Percentiles rank a stretch among this genome's conserved stretches.
Conservation (phyloP, 805 yeast genomes). For the Metschnikowia reukaufii region DNA sequence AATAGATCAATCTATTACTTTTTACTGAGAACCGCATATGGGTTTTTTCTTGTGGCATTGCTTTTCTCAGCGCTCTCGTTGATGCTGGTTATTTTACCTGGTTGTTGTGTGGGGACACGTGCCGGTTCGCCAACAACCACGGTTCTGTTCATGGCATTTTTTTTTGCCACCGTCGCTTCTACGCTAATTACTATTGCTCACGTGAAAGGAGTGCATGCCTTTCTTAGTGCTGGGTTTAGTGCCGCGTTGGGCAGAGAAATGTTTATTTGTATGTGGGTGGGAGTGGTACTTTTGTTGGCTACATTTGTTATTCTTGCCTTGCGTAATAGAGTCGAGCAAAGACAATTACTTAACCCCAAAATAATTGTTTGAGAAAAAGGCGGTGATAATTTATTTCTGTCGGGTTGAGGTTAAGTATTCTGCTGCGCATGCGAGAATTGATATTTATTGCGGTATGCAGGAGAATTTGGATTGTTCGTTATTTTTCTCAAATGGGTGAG, state of each 20-base stretch:
- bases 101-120: constrained; percentile 9
- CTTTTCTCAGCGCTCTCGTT: constrained; percentile 56
- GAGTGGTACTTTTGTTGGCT: constrained; percentile 28
- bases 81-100: constrained; percentile 31
- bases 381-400: too few relatives aligned
- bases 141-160: constrained; percentile 27
- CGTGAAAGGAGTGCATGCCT: constrained; percentile 51
- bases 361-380: not conserved
- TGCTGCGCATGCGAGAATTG: not conserved
- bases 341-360: not conserved
- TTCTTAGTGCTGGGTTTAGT: constrained; percentile 40
- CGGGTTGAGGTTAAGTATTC: not conserved
- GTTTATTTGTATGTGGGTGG: constrained; percentile 67
- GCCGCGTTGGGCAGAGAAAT: constrained; percentile 49
- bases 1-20: constrained; percentile 58
- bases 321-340: constrained; percentile 1
- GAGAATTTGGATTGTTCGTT: too few relatives aligned
- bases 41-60: constrained; percentile 49
- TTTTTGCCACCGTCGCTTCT: constrained; percentile 48
- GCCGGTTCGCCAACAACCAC: constrained; percentile 13
- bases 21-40: constrained; percentile 50
- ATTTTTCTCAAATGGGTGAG: too few relatives aligned
- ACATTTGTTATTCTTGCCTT: constrained; percentile 11
- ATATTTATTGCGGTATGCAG: too few relatives aligned
- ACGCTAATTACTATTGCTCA: constrained; percentile 54